Percentiles rank a stretch among this genome's conserved stretches.
Evolutionary conservation across 1,284 basidiomycete species (phyloP).

Genomic region (Trametes hirsuta): DNA sequence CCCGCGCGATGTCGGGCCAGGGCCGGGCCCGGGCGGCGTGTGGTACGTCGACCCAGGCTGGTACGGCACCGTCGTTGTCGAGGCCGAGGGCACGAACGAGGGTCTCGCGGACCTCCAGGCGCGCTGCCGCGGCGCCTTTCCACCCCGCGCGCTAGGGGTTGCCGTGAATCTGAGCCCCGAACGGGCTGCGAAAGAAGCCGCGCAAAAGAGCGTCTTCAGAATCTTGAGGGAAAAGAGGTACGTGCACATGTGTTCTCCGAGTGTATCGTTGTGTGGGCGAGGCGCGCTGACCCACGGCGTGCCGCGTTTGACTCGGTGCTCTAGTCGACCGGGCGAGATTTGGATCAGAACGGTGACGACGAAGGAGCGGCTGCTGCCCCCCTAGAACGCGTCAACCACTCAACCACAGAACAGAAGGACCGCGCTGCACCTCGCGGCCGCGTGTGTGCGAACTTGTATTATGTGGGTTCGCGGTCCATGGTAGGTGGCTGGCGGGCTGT

Average conservation of each 20-base stretch:
- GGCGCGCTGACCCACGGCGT: not conserved
- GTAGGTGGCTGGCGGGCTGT: too few species aligned
- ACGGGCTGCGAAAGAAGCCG: slow-evolving; percentile 45
- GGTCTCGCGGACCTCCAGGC: slow-evolving; percentile 76
- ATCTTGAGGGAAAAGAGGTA: slow-evolving; percentile 78
- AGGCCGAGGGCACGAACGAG: slow-evolving; percentile 84
- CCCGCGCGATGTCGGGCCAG: slow-evolving; percentile 31
- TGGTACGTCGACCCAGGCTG: slow-evolving; percentile 73
- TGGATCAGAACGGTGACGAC: slow-evolving; percentile 72
- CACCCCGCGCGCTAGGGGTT: slow-evolving; percentile 48
- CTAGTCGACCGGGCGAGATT: slow-evolving; percentile 78
- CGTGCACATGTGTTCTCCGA: slow-evolving; percentile 29
- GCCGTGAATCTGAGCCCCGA: slow-evolving; percentile 26
- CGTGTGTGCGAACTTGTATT: too few species aligned
- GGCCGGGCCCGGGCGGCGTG: slow-evolving; percentile 37
- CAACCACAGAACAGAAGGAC: not conserved
- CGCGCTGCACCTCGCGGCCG: too few species aligned
- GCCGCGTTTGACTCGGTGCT: not conserved
- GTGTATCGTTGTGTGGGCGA: not conserved
- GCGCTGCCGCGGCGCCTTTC: slow-evolving; percentile 70
- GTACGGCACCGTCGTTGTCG: slow-evolving; percentile 79
- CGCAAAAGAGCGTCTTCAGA: slow-evolving; percentile 62
- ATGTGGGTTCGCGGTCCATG: too few species aligned
- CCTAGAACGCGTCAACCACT: slow-evolving; percentile 2
- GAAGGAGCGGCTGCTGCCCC: slow-evolving; percentile 55